Evolutionary conservation across 2,329 filamentous ascomycete species (phyloP), one percentile per base, ranked within the genome.

Genomic region (Sarocladium brachiariae): DNA sequence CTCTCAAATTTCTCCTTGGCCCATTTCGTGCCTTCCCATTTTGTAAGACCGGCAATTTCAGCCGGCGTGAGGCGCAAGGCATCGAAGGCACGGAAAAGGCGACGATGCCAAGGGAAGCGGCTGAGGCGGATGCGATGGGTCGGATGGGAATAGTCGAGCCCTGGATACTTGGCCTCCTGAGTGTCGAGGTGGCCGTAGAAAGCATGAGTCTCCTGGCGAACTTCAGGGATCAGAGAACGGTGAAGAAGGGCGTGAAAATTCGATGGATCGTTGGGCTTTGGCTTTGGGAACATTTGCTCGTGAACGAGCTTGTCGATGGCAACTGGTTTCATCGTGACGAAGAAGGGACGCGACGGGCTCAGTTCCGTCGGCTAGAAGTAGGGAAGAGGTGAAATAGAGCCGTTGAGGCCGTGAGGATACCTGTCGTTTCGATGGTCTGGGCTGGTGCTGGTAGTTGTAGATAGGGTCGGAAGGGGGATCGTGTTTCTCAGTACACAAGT

Each of bases 21-120:
- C 87, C 87, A 91, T 54, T 84, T 82, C 9, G 87, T 91, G 52
- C 87, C 87, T 70, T 91, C 87, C 87, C 87, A 92, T 61, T 87
- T 84, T 52, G 87, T 90, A 62, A 91, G 72, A 46, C 74, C 73
- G 50, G 80, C 75, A 57, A 92, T 88, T 63, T 92, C 87, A 58
- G 73, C 70, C 52, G 79, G 70, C 7, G 87, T 92, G 34, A 91
- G 73, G 38, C 75, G 76, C 21, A 91, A 74, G 23, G 67, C 70
- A 65, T 90, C 85, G 60, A 92, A 89, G 24, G 86, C 85, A 35
- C 82, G 79, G 65, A 92, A 91, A 11, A 92, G 77, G 52, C 83
- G 79, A 54, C 81, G 77, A 65, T 92, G 87, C 80, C 87, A 89
- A 14, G 77, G 79, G 74, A 86, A 91, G 53, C 86, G 83, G 58